Conservation (phyloP, 2,329 filamentous ascomycete genomes). For the Fusarium nematophilum region DNA sequence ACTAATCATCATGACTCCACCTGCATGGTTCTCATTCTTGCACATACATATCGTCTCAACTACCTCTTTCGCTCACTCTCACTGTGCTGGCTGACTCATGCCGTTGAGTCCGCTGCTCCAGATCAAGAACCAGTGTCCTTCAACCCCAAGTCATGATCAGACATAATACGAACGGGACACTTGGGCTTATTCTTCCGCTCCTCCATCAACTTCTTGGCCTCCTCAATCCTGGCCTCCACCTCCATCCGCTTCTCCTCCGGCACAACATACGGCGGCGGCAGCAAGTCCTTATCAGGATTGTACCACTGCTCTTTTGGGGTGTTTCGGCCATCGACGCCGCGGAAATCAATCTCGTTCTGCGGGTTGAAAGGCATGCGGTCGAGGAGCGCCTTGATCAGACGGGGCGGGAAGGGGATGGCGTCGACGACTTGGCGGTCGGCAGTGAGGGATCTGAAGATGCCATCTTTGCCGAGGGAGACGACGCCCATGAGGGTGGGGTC, state of each 20-base stretch:
- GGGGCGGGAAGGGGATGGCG: not conserved
- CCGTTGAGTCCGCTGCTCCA: too few relatives aligned
- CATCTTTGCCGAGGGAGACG: constrained; percentile 1
- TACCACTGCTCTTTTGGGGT: not conserved
- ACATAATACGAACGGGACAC: not conserved
- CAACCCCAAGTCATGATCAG: not conserved
- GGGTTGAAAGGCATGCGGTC: constrained; percentile 4
- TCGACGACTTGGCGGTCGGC: constrained; percentile 6
- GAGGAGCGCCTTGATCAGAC: constrained; percentile 1
- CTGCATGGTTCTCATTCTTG: too few relatives aligned
- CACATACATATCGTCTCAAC: too few relatives aligned
- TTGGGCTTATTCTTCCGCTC: not conserved
- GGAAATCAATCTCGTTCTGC: not conserved
- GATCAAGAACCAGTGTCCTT: too few relatives aligned
- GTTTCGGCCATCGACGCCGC: constrained; percentile 2
- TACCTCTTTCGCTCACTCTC: too few relatives aligned
- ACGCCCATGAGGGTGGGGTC: not conserved
- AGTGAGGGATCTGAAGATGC: not conserved
- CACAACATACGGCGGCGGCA: too few relatives aligned
- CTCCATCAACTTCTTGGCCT: too few relatives aligned
- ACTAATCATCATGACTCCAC: too few relatives aligned
- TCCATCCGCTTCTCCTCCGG: not conserved
- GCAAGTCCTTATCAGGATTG: not conserved
- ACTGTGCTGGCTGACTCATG: too few relatives aligned
- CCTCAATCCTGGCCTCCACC: not conserved